Evolutionary conservation across 2,329 filamentous ascomycete genomes (phyloP).

Genomic region (Sphaerulina musiva): DNA sequence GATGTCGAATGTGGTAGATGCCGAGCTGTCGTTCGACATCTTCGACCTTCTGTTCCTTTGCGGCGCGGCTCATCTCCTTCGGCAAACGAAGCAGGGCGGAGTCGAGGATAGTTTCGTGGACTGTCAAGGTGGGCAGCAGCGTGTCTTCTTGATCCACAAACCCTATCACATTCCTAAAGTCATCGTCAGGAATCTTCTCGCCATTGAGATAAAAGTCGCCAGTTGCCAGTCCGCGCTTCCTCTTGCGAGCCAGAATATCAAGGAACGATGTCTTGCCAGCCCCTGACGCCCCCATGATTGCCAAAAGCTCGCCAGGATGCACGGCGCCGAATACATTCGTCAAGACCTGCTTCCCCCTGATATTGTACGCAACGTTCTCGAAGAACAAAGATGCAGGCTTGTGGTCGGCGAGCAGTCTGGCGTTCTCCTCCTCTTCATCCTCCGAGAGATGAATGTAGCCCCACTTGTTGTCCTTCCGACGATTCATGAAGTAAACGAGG

Average conservation of each 20-base stretch:
- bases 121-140: constrained; percentile 89
- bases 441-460: constrained; percentile 72
- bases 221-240: constrained; percentile 72
- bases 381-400: constrained; percentile 86
- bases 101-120: constrained; percentile 94
- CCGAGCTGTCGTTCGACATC: constrained; percentile 96
- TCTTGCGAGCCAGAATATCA: constrained; percentile 92
- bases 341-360: constrained; percentile 85
- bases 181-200: constrained; percentile 73
- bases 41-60: constrained; percentile 85
- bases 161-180: constrained; percentile 87
- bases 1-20: constrained; percentile 88
- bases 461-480: constrained; percentile 57
- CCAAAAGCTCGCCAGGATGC: constrained; percentile 90
- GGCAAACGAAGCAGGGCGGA: constrained; percentile 90
- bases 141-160: constrained; percentile 99
- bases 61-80: constrained; percentile 74
- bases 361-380: constrained; percentile 74
- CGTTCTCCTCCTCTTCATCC: constrained; percentile 75
- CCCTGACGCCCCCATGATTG: constrained; percentile 96
- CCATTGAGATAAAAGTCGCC: constrained; percentile 92
- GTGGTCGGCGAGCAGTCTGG: constrained; percentile 83
- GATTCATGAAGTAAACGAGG: constrained; percentile 77
- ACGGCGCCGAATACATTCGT: constrained; percentile 74
- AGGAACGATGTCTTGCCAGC: constrained; percentile 96